Base-by-base conservation (phyloP, 306 rosid species). In the Trifolium fragiferum region DNA sequence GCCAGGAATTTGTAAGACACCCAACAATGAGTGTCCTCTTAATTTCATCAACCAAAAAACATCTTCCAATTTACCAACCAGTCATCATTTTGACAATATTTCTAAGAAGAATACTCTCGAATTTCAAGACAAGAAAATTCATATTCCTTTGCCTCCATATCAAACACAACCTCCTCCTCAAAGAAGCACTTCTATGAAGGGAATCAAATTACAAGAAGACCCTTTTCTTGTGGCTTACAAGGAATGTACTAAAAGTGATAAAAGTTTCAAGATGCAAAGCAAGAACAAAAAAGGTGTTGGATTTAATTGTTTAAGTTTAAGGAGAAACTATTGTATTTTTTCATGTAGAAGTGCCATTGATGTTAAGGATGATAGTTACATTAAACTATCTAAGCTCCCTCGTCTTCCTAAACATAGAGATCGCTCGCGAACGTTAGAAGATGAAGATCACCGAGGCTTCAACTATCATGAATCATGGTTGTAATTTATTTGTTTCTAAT, bases 191-290 rank as follows among this genome's bases (percentile, higher is more conserved):
- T 93, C 93, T 0, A 79, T 74, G 43, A 93, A 91, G 80, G 89
- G 89, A 5, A 62, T 75, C 4, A 74, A 72, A 44, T 72, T 82
- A 80, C 84, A 89, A 25, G 85, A 88, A 21, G 98, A 93, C 76
- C 98, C 98, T 71, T 93, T 93, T 80, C 91, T 91, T 40, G 54
- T 84, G 62, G 98, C 98, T 1, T 89, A 78, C 82, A 91, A 86
- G 62, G 89, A 89, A 78, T 89, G 97, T 72, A 84, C 93, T 38
- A 91, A 87, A 68, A 83, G 68, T 51, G 81, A 78, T 16, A 84
- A 79, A 46, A 75, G 20, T 51, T 78, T 57, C 21, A 85, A 75
- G 44, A 16, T 80, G 68, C 46, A 46, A 35, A 6, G 35, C 9
- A 41, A 66, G 46, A 62, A 57, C 43, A 87, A 91, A 72, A 87